Percentiles rank a stretch among this genome's conserved stretches.
These are phyloP conservation scores for Metschnikowia gruessii DNA, from an alignment of 805 yeast species.

Conservation along the genomic window DNA sequence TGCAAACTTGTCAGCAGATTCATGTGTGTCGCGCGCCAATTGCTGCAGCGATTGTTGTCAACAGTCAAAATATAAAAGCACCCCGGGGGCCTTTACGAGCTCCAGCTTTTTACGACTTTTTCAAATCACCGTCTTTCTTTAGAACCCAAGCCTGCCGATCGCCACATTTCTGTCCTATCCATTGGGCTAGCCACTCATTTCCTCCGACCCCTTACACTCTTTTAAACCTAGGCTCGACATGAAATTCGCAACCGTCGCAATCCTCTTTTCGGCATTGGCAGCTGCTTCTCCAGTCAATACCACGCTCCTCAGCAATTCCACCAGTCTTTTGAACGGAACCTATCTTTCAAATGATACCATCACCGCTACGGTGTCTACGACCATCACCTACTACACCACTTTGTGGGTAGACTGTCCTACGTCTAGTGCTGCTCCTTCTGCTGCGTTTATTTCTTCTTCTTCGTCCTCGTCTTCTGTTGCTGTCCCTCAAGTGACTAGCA, in stretches of 20 bases:
- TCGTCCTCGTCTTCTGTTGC: background rate
- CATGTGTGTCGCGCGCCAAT: background rate
- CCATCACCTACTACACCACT: conserved; percentile 13
- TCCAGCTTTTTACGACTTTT: background rate
- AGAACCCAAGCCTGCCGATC: conserved; percentile 1
- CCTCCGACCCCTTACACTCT: conserved; percentile 6
- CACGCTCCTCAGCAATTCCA: background rate
- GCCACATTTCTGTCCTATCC: background rate
- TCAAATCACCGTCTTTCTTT: background rate
- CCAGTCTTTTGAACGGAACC: background rate
- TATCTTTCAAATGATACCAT: background rate
- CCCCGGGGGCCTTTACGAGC: background rate
- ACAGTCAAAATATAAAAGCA: background rate
- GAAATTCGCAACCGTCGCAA: conserved; percentile 13
- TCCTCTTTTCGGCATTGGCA: conserved; percentile 8
- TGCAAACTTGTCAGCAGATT: background rate
- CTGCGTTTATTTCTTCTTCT: background rate
- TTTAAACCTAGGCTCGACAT: conserved; percentile 4
- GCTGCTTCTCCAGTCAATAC: conserved; percentile 11
- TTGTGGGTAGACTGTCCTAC: conserved; percentile 3
- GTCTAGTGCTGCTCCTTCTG: too few relatives aligned
- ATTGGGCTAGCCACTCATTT: conserved; percentile 5
- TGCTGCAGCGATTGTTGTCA: background rate
- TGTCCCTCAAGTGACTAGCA: background rate
- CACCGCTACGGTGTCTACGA: background rate